These are phyloP conservation scores for Trichophyton rubrum DNA, from an alignment of 2,329 filamentous ascomycete genomes.

Conservation along the genomic window DNA sequence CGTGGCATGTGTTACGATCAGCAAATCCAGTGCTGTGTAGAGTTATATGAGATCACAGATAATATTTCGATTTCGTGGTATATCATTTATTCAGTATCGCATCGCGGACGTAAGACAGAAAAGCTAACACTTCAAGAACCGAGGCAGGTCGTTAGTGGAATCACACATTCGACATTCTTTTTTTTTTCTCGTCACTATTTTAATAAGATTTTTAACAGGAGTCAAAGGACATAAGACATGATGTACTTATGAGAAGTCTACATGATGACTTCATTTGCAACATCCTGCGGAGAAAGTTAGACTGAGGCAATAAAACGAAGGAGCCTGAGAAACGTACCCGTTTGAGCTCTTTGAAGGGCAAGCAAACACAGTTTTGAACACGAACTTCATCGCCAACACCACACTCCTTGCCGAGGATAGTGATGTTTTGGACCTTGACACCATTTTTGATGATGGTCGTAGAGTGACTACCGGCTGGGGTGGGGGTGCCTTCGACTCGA, in stretches of 20 bases:
- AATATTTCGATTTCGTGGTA: not conserved
- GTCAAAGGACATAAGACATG: not conserved
- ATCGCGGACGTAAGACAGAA: not conserved
- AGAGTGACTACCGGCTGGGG: slow-evolving; percentile 71
- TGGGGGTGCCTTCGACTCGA: slow-evolving; percentile 88
- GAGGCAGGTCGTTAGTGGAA: not conserved
- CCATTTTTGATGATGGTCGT: slow-evolving; percentile 96
- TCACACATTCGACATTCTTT: not conserved
- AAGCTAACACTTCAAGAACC: not conserved
- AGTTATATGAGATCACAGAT: not conserved
- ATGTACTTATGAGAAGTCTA: slow-evolving; percentile 24
- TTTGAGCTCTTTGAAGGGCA: slow-evolving; percentile 97
- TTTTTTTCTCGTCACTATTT: not conserved
- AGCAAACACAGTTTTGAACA: slow-evolving; percentile 93
- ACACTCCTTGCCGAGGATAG: slow-evolving; percentile 94
- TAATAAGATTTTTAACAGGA: not conserved
- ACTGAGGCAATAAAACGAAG: not conserved
- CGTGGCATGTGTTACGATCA: not conserved
- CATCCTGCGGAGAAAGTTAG: slow-evolving; percentile 47
- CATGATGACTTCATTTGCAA: slow-evolving; percentile 64
- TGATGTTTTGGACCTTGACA: slow-evolving; percentile 96
- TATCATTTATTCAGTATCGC: not conserved
- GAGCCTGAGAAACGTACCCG: slow-evolving; percentile 48
- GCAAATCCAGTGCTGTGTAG: not conserved
- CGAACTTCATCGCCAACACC: slow-evolving; percentile 84